Conservation (phyloP, 805 yeast species). For the Cyberlindnera saturnus region DNA sequence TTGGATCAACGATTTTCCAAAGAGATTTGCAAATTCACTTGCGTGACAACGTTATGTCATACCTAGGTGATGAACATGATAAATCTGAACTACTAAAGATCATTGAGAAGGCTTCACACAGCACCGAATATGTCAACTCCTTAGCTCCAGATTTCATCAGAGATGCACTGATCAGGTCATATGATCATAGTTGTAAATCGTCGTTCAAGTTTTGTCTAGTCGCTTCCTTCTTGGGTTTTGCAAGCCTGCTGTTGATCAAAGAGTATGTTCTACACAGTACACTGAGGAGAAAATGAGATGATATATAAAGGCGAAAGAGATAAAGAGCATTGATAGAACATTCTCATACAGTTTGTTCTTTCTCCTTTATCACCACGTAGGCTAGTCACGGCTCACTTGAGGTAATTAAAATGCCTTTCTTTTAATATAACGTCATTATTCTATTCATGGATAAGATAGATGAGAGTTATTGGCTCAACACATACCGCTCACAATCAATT, state of each 20-base stretch:
- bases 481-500: too few relatives aligned
- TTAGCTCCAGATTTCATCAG: slow-evolving; percentile 49
- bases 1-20: slow-evolving; percentile 60
- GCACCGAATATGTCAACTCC: slow-evolving; percentile 44
- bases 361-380: too few relatives aligned
- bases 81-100: slow-evolving; percentile 34
- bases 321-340: too few relatives aligned
- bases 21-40: slow-evolving; percentile 31
- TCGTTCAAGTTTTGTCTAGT: slow-evolving; percentile 43
- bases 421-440: too few relatives aligned
- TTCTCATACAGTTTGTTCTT: too few relatives aligned
- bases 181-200: slow-evolving; percentile 45
- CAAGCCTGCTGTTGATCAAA: slow-evolving; percentile 41
- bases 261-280: slow-evolving; percentile 55
- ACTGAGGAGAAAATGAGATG: slow-evolving; percentile 31
- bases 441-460: too few relatives aligned
- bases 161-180: slow-evolving; percentile 42
- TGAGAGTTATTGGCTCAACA: too few relatives aligned
- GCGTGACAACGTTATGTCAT: slow-evolving; percentile 24
- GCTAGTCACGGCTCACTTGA: too few relatives aligned
- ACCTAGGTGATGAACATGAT: slow-evolving; percentile 31
- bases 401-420: too few relatives aligned
- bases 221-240: slow-evolving; percentile 32
- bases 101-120: slow-evolving; percentile 47
- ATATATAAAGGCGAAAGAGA: too few relatives aligned